A percentile compares a stretch with the other conserved stretches of the same genome.
phyloP scores from a whole-genome alignment of 495 filamentous ascomycete genomes.

The Penicillium pulvis region DNA sequence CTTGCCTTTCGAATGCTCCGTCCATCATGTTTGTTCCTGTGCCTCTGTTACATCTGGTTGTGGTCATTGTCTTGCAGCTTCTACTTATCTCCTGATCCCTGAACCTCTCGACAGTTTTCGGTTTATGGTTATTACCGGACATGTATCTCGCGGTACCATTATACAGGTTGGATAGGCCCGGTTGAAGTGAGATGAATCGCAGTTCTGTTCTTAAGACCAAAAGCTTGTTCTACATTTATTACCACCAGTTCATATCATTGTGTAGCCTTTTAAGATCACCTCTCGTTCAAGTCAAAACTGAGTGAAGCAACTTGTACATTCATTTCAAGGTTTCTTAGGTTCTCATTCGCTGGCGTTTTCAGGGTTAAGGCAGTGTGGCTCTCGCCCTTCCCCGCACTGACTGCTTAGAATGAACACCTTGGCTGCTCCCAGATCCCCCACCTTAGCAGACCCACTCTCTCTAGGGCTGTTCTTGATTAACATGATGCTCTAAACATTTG shows the following conservation, averaged over 20 bases:
- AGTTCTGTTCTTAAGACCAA: conserved; percentile 27
- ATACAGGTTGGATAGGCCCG: conserved; percentile 10
- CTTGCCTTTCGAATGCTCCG: background rate
- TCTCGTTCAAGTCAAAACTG: background rate
- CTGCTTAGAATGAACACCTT: no score
- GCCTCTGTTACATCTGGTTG: conserved; percentile 1
- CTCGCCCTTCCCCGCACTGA: no score
- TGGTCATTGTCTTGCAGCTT: background rate
- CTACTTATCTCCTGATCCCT: conserved; percentile 15
- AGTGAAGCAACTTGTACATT: no score
- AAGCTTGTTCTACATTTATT: conserved; percentile 27
- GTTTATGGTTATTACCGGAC: conserved; percentile 1
- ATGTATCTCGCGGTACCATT: conserved; percentile 20
- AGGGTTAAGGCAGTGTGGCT: no score
- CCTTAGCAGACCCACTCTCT: no score
- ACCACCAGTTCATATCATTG: background rate
- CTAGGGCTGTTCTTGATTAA: no score
- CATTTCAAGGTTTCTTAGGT: no score
- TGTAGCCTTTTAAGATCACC: background rate
- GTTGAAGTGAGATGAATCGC: conserved; percentile 26
- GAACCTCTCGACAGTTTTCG: conserved; percentile 7
- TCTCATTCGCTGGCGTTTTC: no score
- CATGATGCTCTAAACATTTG: no score
- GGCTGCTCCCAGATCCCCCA: no score
- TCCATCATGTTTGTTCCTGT: conserved; percentile 1